These are phyloP conservation scores for Annulohypoxylon moriforme DNA, from an alignment of 495 filamentous ascomycete species.

Conservation along the genomic window DNA sequence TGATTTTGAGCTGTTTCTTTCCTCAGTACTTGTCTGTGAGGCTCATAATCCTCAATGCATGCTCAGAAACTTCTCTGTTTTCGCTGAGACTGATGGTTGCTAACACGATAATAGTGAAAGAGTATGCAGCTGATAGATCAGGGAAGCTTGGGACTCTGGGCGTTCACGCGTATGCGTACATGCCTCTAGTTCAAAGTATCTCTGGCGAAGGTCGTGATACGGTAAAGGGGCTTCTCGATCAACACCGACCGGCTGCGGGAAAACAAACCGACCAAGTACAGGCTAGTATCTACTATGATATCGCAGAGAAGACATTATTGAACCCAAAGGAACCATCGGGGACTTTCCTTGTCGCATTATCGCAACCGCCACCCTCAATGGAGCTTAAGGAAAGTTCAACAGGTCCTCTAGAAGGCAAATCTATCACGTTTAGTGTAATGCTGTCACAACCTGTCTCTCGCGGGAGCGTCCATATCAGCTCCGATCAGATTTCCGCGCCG, in stretches of 20 bases:
- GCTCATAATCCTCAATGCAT: neutral
- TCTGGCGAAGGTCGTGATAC: neutral
- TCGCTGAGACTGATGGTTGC: neutral
- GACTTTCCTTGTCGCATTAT: slow-evolving; percentile 8
- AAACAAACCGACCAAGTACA: neutral
- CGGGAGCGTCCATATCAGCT: slow-evolving; percentile 67
- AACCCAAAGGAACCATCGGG: slow-evolving; percentile 14
- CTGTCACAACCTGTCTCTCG: slow-evolving; percentile 66
- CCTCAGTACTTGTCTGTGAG: neutral
- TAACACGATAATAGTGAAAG: neutral
- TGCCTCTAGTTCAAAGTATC: slow-evolving; percentile 1
- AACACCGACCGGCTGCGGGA: neutral
- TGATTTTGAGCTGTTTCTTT: too few species aligned
- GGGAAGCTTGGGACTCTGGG: slow-evolving; percentile 24
- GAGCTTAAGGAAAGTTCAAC: neutral
- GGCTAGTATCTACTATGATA: neutral
- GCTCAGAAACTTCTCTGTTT: neutral
- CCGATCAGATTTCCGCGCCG: slow-evolving; percentile 47
- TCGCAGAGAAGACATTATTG: slow-evolving; percentile 26
- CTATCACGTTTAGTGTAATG: slow-evolving; percentile 54
- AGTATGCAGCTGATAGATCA: slow-evolving; percentile 11
- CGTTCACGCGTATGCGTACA: slow-evolving; percentile 27
- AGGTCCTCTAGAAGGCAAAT: slow-evolving; percentile 48
- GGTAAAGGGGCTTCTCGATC: neutral
- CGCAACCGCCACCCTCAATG: neutral